Percentiles rank a stretch among this genome's conserved stretches.
Evolutionary conservation across 192 early-diverging fungal species (phyloP).

Genomic region (Linnemannia hyalina): DNA sequence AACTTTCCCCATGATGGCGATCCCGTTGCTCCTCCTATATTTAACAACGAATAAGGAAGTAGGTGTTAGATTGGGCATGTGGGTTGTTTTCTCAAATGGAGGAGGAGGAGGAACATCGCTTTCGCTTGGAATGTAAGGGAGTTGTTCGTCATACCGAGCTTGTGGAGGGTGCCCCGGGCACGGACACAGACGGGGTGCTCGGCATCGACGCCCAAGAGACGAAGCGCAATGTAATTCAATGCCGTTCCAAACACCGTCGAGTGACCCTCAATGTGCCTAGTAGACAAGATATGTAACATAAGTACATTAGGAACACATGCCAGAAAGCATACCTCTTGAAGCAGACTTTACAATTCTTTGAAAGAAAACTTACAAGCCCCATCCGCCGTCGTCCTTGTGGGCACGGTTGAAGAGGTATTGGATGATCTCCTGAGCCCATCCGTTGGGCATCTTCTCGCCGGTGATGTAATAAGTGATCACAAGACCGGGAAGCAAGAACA

Average conservation of each 20-base stretch:
- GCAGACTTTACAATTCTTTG: too few relatives aligned
- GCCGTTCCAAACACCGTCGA: conserved; percentile 98
- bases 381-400: conserved; percentile 90
- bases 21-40: conserved; percentile 82
- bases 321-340: too few relatives aligned
- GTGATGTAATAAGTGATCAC: conserved; percentile 93
- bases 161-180: conserved; percentile 86
- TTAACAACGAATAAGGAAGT: not conserved
- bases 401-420: conserved; percentile 91
- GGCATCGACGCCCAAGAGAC: conserved; percentile 86
- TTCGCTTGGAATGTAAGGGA: not conserved
- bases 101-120: not conserved
- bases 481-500: conserved; percentile 95
- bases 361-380: conserved; percentile 83
- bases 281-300: not conserved
- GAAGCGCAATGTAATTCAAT: conserved; percentile 92
- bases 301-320: not conserved
- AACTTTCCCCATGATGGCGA: conserved; percentile 98
- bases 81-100: not conserved
- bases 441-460: conserved; percentile 72
- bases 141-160: conserved; percentile 66
- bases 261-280: conserved; percentile 88
- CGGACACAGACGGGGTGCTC: conserved; percentile 90
- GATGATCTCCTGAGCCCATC: conserved; percentile 81
- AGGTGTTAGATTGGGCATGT: not conserved